phyloP scores from a whole-genome alignment of 352 stramenopile species.

The Elongisporangium undulatum region DNA sequence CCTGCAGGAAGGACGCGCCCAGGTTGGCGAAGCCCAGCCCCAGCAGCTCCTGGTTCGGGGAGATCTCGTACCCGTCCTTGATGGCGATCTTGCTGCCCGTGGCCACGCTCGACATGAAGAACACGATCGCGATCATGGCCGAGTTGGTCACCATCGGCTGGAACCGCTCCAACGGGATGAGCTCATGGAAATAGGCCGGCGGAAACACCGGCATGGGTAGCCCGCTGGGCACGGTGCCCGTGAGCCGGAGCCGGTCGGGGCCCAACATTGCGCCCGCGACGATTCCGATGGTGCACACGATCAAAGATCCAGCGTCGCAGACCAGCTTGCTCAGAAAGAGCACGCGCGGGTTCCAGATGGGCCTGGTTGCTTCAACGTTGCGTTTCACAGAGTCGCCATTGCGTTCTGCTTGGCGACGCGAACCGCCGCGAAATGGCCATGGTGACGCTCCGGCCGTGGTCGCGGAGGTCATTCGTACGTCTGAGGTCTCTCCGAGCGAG shows the following conservation, averaged over 20 bases:
- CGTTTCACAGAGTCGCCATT: background rate
- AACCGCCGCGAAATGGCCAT: background rate
- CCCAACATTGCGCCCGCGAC: constrained; percentile 52
- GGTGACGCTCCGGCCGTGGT: background rate
- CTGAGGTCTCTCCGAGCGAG: background rate
- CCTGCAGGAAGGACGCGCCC: constrained; percentile 82
- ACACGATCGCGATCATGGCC: constrained; percentile 83
- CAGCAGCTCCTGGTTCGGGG: constrained; percentile 87
- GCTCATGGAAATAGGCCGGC: constrained; percentile 28
- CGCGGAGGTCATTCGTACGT: background rate
- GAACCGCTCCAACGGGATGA: constrained; percentile 50
- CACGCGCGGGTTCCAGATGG: constrained; percentile 15
- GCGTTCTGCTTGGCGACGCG: background rate
- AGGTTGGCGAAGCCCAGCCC: constrained; percentile 91
- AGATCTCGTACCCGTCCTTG: constrained; percentile 78
- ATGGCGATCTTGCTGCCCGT: constrained; percentile 85
- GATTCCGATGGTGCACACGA: constrained; percentile 80
- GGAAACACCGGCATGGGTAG: constrained; percentile 47
- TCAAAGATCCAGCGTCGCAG: constrained; percentile 59
- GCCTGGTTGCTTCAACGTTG: background rate
- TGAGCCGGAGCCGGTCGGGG: constrained; percentile 62
- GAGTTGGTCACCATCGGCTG: constrained; percentile 65
- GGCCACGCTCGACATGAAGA: constrained; percentile 91
- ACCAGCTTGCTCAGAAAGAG: constrained; percentile 40
- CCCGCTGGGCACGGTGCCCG: constrained; percentile 73